phyloP scores from a whole-genome alignment of 257 asterid genomes.

The Solanum clarkiae region DNA sequence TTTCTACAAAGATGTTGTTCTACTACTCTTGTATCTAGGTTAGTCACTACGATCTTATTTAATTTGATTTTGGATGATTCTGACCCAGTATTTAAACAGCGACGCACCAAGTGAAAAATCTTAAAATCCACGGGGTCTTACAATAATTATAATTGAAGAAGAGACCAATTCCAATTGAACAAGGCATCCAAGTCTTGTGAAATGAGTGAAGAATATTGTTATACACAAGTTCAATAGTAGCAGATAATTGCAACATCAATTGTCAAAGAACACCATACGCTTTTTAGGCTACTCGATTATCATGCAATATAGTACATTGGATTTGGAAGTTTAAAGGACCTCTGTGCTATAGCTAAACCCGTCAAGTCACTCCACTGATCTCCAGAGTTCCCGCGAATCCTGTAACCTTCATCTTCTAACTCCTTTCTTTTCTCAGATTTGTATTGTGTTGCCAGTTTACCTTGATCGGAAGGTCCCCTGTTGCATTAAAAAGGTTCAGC shows the following conservation, averaged over 20 bases:
- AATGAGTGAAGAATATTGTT: neutral
- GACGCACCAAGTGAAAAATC: neutral
- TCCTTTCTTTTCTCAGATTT: slow-evolving; percentile 73
- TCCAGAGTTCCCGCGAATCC: slow-evolving; percentile 65
- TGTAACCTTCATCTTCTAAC: slow-evolving; percentile 66
- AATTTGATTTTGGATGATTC: neutral
- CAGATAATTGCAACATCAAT: neutral
- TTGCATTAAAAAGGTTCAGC: slow-evolving; percentile 3
- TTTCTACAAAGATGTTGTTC: neutral
- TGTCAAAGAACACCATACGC: neutral
- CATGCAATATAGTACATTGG: slow-evolving; percentile 55
- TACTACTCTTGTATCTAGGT: neutral
- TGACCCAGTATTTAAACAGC: neutral
- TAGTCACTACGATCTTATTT: neutral
- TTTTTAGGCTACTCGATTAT: neutral
- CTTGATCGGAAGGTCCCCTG: slow-evolving; percentile 54
- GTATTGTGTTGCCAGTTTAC: slow-evolving; percentile 46
- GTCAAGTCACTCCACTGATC: slow-evolving; percentile 90
- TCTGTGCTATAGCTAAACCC: slow-evolving; percentile 51
- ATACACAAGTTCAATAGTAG: neutral
- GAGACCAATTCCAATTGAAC: neutral
- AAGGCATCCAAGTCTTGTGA: neutral
- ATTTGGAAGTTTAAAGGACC: slow-evolving; percentile 88
- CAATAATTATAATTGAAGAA: neutral
- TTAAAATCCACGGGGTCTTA: neutral